Conservation (phyloP, 306 rosid genomes). For the Hippophae gyantsensis region DNA sequence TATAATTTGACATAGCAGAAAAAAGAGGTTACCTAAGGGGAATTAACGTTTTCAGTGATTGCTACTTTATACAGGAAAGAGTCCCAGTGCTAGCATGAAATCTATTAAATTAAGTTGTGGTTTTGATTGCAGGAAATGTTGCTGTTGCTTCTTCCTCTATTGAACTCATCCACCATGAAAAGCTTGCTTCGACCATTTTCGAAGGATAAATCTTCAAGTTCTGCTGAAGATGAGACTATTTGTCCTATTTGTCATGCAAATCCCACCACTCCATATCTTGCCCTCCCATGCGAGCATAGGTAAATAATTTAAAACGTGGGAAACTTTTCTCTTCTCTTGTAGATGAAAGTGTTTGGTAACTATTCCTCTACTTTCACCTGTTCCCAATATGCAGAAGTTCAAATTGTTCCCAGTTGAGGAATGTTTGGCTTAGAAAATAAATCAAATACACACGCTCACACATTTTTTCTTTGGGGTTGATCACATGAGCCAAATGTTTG, state of each 20-base stretch:
- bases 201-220: constrained; percentile 73
- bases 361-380: no score
- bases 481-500: no score
- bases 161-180: constrained; percentile 75
- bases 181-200: constrained; percentile 79
- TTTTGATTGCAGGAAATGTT: constrained; percentile 84
- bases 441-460: no score
- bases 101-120: constrained; percentile 7
- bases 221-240: constrained; percentile 48
- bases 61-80: no score
- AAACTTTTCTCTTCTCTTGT: background rate
- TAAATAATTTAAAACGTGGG: constrained; percentile 14
- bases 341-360: no score
- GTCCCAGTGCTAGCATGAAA: background rate
- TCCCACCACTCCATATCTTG: constrained; percentile 83
- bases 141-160: constrained; percentile 91
- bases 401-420: no score
- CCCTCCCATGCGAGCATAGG: constrained; percentile 98
- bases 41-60: no score
- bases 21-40: no score
- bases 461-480: no score
- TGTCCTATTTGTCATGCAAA: constrained; percentile 81
- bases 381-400: no score
- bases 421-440: no score
- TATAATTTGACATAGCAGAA: no score